Percentiles rank a stretch among this genome's conserved stretches.
phyloP scores from a whole-genome alignment of 2,329 filamentous ascomycete genomes.

The Talaromyces funiculosus region DNA sequence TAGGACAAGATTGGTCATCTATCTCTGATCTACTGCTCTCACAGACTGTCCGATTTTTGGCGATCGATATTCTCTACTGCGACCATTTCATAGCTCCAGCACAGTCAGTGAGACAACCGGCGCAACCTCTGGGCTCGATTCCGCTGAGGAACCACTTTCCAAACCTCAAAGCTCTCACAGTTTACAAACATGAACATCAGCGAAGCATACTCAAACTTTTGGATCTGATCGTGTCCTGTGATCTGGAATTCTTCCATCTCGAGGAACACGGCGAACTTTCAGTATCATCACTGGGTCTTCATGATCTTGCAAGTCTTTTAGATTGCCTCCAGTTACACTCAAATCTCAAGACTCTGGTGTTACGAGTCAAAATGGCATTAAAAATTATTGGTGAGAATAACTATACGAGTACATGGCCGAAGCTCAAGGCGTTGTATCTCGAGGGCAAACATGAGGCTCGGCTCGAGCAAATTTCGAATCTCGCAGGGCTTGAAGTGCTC shows the following conservation, averaged over 20 bases:
- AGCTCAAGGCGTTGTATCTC: neutral
- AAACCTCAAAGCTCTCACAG: neutral
- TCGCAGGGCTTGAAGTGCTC: neutral
- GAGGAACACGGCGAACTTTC: neutral
- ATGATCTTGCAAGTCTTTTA: neutral
- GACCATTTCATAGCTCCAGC: too few relatives aligned
- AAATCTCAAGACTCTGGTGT: neutral
- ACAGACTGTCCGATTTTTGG: neutral
- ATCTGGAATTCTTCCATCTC: neutral
- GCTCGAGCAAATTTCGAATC: neutral
- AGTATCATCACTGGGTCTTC: too few relatives aligned
- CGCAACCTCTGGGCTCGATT: too few relatives aligned
- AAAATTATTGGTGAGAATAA: neutral
- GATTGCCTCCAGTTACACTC: neutral
- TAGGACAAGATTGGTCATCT: neutral
- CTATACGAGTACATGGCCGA: neutral
- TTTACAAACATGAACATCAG: neutral
- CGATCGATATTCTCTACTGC: neutral
- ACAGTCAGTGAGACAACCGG: too few relatives aligned
- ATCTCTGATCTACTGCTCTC: neutral
- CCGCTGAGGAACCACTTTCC: too few relatives aligned
- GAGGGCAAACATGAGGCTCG: neutral
- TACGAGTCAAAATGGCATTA: too few relatives aligned
- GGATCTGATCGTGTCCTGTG: neutral
- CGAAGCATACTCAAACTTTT: neutral